Conservation (phyloP, 1,139 yeast genomes). For the Taphrina sp. region DNA sequence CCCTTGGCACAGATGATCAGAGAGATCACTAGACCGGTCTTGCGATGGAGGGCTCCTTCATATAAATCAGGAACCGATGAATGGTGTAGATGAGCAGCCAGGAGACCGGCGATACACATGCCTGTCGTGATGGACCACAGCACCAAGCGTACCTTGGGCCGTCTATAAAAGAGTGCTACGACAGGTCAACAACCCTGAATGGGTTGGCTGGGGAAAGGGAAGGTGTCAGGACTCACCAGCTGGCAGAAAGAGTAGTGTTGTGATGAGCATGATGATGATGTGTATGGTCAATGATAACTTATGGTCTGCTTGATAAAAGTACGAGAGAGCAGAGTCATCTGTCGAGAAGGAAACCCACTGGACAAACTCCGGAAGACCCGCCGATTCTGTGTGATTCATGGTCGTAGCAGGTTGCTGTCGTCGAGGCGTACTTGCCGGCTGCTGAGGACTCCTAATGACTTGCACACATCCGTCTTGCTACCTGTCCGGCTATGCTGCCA, state of each 20-base stretch:
- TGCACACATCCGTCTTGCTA: no score
- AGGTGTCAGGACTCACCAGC: slow-evolving; percentile 48
- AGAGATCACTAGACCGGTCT: slow-evolving; percentile 46
- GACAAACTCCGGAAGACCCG: neutral
- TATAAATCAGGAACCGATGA: slow-evolving; percentile 66
- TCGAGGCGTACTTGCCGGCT: no score
- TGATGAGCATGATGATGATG: slow-evolving; percentile 49
- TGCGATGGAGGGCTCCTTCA: slow-evolving; percentile 70
- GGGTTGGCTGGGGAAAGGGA: slow-evolving; percentile 55
- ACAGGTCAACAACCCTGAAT: slow-evolving; percentile 10
- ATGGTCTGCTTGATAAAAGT: slow-evolving; percentile 32
- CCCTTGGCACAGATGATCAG: slow-evolving; percentile 35
- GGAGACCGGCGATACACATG: slow-evolving; percentile 49
- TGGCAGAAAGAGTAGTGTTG: slow-evolving; percentile 67
- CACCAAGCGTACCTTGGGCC: slow-evolving; percentile 56
- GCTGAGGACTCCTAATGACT: no score
- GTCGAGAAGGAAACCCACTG: slow-evolving; percentile 20
- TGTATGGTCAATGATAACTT: slow-evolving; percentile 53
- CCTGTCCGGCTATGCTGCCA: no score
- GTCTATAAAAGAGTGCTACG: slow-evolving; percentile 41
- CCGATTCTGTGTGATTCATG: no score
- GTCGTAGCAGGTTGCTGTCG: no score
- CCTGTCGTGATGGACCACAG: slow-evolving; percentile 52
- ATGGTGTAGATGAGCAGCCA: slow-evolving; percentile 57
- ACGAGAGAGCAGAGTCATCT: slow-evolving; percentile 15